Conservation (phyloP, 768 basidiomycete genomes). For the Coprinopsis strossmayeri region DNA sequence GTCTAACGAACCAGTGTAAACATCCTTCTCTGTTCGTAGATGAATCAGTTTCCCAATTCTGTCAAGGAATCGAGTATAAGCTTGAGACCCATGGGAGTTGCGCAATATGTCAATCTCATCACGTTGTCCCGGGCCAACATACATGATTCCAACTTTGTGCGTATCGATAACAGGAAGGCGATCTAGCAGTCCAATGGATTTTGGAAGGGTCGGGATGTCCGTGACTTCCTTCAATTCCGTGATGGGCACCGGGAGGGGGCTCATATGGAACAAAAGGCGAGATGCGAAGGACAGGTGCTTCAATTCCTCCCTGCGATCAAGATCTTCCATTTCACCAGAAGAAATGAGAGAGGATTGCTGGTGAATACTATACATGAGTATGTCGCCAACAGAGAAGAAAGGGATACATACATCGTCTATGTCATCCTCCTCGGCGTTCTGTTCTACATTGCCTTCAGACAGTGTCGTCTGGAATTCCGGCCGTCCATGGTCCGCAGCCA, state of each 20-base stretch:
- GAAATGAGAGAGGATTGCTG: neutral
- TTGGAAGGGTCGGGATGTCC: constrained; percentile 34
- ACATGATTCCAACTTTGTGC: constrained; percentile 94
- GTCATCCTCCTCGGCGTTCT: neutral
- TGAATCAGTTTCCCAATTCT: constrained; percentile 85
- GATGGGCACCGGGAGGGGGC: constrained; percentile 43
- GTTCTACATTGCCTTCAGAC: neutral
- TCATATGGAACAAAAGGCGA: constrained; percentile 81
- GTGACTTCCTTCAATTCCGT: constrained; percentile 4
- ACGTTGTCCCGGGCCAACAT: constrained; percentile 88
- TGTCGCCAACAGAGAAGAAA: no score
- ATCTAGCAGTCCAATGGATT: constrained; percentile 66
- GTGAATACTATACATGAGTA: neutral
- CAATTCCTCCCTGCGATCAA: neutral
- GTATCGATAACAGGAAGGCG: constrained; percentile 92
- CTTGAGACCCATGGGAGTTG: constrained; percentile 90
- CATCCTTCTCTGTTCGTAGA: constrained; percentile 82
- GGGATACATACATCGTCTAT: neutral
- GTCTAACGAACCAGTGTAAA: constrained; percentile 89
- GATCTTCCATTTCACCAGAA: neutral
- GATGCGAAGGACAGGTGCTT: constrained; percentile 31
- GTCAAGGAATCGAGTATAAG: constrained; percentile 89
- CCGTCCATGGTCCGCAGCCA: neutral
- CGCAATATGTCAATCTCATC: constrained; percentile 79
- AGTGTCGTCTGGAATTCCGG: neutral